Conservation (phyloP, 139 green algal genomes). For the Trebouxia sp. region DNA sequence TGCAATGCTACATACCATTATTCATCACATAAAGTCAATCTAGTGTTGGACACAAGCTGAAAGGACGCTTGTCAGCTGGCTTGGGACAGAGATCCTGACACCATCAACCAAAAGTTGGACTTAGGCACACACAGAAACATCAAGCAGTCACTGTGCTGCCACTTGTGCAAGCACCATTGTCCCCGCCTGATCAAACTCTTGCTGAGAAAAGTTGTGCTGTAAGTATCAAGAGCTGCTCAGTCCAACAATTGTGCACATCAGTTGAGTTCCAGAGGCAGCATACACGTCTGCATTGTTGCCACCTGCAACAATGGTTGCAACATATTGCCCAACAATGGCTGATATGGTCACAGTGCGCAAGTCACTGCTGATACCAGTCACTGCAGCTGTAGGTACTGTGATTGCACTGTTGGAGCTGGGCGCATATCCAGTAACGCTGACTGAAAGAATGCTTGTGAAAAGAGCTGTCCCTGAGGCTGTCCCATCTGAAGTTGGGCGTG, state of each 20-base stretch:
- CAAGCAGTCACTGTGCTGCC: too few species aligned
- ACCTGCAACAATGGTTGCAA: background rate
- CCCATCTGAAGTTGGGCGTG: background rate
- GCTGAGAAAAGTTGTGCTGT: too few species aligned
- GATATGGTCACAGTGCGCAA: background rate
- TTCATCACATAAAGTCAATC: too few species aligned
- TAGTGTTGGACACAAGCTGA: too few species aligned
- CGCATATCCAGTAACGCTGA: background rate
- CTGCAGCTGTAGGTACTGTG: background rate
- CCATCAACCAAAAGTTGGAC: too few species aligned
- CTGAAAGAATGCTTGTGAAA: conserved; percentile 5
- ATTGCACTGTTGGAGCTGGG: background rate
- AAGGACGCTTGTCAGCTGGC: too few species aligned
- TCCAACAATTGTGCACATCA: conserved; percentile 14
- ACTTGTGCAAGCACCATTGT: too few species aligned
- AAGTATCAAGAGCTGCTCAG: too few species aligned
- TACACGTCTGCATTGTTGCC: background rate
- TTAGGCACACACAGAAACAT: too few species aligned
- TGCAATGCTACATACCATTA: too few species aligned
- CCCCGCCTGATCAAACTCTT: too few species aligned
- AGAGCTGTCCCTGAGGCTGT: background rate
- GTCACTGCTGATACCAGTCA: conserved; percentile 1
- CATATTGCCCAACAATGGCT: background rate
- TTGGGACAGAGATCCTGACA: too few species aligned
- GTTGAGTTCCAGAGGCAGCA: background rate